phyloP scores from a whole-genome alignment of 169 alveolate genomes.

The Amoebophrya sp. region DNA sequence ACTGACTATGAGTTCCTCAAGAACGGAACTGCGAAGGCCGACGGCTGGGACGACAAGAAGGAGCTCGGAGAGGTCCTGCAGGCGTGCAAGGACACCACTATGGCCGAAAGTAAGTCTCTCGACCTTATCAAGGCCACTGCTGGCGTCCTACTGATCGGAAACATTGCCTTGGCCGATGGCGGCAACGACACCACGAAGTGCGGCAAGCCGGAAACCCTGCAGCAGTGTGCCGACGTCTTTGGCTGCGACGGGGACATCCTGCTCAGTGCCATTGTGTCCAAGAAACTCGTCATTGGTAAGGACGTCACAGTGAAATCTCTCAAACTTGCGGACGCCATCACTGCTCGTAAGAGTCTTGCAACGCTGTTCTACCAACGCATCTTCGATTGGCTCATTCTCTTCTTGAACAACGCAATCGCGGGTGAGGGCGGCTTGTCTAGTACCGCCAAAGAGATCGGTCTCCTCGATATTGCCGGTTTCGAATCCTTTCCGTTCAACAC shows the following conservation, averaged over 20 bases:
- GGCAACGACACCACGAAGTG: slow-evolving; percentile 11
- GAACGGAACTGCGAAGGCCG: not conserved
- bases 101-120: not conserved
- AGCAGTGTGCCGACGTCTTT: not conserved
- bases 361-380: not conserved
- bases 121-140: not conserved
- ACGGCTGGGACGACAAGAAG: slow-evolving; percentile 16
- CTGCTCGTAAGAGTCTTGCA: not conserved
- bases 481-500: slow-evolving; percentile 70
- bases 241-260: not conserved
- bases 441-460: slow-evolving; percentile 53
- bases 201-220: not conserved
- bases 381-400: not conserved
- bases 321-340: not conserved
- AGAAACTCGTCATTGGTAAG: not conserved
- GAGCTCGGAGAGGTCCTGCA: not conserved
- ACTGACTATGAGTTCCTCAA: not conserved
- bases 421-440: not conserved
- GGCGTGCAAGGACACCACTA: not conserved
- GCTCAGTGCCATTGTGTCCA: not conserved
- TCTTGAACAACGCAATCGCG: not conserved
- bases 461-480: slow-evolving; percentile 71
- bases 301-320: not conserved
- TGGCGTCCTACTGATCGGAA: not conserved
- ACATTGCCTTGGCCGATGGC: not conserved